Base-by-base conservation (phyloP, 495 filamentous ascomycete genomes). In the Echria macrotheca region DNA sequence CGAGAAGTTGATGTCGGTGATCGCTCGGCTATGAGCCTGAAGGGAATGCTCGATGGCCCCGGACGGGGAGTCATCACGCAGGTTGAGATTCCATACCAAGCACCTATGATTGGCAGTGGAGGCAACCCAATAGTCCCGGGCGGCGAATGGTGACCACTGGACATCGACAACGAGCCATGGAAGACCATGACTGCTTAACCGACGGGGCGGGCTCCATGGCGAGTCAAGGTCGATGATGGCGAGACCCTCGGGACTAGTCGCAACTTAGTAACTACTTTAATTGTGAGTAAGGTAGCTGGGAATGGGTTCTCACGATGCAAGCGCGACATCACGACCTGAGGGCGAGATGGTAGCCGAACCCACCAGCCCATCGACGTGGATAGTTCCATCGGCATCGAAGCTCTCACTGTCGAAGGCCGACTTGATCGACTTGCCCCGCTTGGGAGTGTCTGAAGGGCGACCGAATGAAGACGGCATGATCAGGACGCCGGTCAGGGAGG, bases 111-210 rank as follows among this genome's bases (percentile, higher is more conserved):
- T 96, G 22, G 87, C 89, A 2, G 91, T 95, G 36, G 88, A 95
- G 19, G 85, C 89, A 18, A 97, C 86, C 91, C 91, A 96, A 55
- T 86, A 88, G 57, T 95, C 85, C 37, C 91, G 80, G 6, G 80
- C 81, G 8, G 90, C 85, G 55, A 96, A 95, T 11, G 91, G 91
- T 4, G 88, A 95, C 91, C 91, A 97, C 67, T 97, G 91, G 32
- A 97, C 91, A 66, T 97, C 91, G n/a, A 91, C 89, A 4, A 97
- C 91, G 43, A 94, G 82, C 89, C 91, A 96, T n/a, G 86, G 84
- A 6, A 88, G 84, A 29, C 87, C 83, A 63, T 96, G 87, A 44
- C 71, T 74, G 52, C 84, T 83, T 21, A 97, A 80, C 59, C 91
- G 82, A 10, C 90, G 83, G 25, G 91, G 91, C 11, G 87, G 87